phyloP scores from a whole-genome alignment of 202 grass and related monocot genomes.

The Saccharum hybrid region DNA sequence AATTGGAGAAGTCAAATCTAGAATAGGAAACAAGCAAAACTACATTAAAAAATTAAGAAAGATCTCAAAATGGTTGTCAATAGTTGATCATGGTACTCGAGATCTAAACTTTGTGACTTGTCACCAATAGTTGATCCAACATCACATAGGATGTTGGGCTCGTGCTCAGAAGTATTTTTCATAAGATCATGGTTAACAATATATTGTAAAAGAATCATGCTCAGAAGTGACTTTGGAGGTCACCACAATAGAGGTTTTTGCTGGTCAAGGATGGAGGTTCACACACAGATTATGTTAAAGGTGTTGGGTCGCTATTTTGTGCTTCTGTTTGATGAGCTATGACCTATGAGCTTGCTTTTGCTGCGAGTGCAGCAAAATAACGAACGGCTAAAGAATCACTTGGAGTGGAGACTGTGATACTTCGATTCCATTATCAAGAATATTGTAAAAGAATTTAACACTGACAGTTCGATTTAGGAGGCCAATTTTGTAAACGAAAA shows the following conservation, averaged over 20 bases:
- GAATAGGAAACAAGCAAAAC: constrained; percentile 28
- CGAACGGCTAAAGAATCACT: background rate
- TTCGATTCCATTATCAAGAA: background rate
- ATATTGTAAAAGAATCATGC: too few species aligned
- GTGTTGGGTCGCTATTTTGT: background rate
- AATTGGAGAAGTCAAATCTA: constrained; percentile 94
- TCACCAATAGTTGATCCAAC: constrained; percentile 4
- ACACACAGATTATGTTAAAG: background rate
- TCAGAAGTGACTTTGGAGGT: too few species aligned
- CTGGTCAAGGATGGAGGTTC: background rate
- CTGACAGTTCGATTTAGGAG: background rate
- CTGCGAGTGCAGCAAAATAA: background rate
- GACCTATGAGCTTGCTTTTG: background rate
- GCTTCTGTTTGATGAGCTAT: too few species aligned
- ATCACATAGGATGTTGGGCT: background rate
- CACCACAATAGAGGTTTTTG: background rate
- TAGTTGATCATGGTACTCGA: background rate
- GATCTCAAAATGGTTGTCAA: background rate
- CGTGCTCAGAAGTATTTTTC: background rate
- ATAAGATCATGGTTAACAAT: background rate
- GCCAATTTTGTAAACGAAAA: background rate
- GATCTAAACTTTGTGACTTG: background rate
- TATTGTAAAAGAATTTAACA: background rate
- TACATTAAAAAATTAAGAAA: constrained; percentile 21
- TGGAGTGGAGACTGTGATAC: background rate